phyloP scores from a whole-genome alignment of 106 monocot genomes.

The Dendrobium nobile region DNA sequence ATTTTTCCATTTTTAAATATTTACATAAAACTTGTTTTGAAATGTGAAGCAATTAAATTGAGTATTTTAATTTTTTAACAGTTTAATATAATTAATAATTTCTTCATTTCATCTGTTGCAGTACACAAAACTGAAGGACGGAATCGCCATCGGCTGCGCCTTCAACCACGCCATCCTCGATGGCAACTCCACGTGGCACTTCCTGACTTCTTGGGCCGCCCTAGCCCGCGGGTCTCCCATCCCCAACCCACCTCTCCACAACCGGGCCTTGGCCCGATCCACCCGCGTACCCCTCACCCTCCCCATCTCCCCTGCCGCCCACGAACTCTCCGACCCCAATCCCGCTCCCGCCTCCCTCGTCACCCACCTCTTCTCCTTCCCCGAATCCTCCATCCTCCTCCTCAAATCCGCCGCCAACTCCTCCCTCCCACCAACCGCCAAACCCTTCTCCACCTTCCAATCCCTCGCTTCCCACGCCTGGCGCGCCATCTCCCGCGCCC shows the following conservation, averaged over 20 bases:
- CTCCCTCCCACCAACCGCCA: conserved; percentile 24
- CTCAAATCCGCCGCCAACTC: conserved; percentile 61
- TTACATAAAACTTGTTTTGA: no score
- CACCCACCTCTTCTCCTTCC: conserved; percentile 70
- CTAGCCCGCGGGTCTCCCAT: conserved; percentile 31
- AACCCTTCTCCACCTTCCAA: conserved; percentile 83
- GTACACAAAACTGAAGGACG: conserved; percentile 84
- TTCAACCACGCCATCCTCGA: conserved; percentile 97
- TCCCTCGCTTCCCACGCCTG: conserved; percentile 79
- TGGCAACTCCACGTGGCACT: conserved; percentile 87
- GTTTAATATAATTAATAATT: background rate
- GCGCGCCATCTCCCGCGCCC: conserved; percentile 55
- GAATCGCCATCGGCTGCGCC: conserved; percentile 74
- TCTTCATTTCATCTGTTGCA: background rate
- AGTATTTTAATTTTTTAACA: no score
- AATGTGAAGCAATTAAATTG: no score
- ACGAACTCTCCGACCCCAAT: conserved; percentile 76
- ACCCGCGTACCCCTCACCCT: conserved; percentile 48
- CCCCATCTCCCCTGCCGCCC: conserved; percentile 50
- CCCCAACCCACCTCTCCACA: conserved; percentile 49
- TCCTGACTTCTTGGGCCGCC: conserved; percentile 87
- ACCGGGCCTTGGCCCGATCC: conserved; percentile 52
- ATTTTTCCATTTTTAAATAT: no score
- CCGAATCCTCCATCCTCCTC: conserved; percentile 23
- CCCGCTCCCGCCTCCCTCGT: conserved; percentile 41